Conservation (phyloP, 306 rosid genomes). For the Trifolium subterraneum region DNA sequence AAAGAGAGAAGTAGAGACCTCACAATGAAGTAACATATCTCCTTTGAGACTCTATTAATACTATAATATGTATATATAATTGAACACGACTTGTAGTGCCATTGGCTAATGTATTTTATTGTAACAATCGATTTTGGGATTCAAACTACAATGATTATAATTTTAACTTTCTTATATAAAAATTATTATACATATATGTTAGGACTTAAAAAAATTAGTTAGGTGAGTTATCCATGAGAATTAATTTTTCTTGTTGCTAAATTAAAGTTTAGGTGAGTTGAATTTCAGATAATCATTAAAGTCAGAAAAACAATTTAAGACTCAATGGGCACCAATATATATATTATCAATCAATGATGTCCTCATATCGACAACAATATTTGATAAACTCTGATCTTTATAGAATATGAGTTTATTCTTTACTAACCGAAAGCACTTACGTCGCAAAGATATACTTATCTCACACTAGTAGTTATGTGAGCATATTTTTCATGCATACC, state of each 20-base stretch:
- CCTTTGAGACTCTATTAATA: neutral
- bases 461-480: too few species aligned
- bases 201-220: neutral
- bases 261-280: too few species aligned
- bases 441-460: too few species aligned
- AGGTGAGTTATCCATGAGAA: neutral
- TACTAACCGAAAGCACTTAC: too few species aligned
- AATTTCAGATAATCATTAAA: too few species aligned
- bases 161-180: conserved; percentile 29
- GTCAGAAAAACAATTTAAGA: too few species aligned
- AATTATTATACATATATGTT: conserved; percentile 9
- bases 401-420: too few species aligned
- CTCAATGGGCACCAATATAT: too few species aligned
- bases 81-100: conserved; percentile 32
- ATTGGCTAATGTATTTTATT: conserved; percentile 14
- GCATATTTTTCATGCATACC: too few species aligned
- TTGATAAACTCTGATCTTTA: too few species aligned
- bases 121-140: conserved; percentile 11
- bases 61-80: neutral
- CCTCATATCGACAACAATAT: too few species aligned
- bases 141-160: conserved; percentile 37
- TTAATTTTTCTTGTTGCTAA: neutral
- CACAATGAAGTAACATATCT: conserved; percentile 35
- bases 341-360: too few species aligned
- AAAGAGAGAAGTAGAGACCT: conserved; percentile 21